These are phyloP conservation scores for Artemisia argyi DNA, from an alignment of 129 eudicot species.

Conservation along the genomic window DNA sequence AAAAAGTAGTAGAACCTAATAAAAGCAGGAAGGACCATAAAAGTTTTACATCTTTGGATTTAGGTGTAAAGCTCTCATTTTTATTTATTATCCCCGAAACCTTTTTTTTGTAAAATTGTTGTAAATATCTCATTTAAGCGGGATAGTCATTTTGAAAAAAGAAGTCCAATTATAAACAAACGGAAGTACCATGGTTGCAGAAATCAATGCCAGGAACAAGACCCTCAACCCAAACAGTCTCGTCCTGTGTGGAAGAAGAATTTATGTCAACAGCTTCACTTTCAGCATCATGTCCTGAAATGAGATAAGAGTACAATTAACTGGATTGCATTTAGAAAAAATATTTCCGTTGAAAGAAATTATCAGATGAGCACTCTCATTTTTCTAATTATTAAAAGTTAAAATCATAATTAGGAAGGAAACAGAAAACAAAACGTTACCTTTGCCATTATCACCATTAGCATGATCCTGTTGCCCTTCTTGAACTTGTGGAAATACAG, in stretches of 20 bases:
- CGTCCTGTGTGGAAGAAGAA: constrained; percentile 46
- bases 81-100: too few species aligned
- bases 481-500: constrained; percentile 54
- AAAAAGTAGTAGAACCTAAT: too few species aligned
- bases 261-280: constrained; percentile 31
- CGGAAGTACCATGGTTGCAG: constrained; percentile 87
- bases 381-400: constrained; percentile 14
- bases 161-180: not conserved
- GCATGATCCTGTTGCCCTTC: constrained; percentile 39
- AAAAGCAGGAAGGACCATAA: too few species aligned
- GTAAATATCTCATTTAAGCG: too few species aligned
- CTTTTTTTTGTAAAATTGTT: too few species aligned
- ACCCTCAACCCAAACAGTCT: constrained; percentile 87
- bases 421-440: constrained; percentile 28
- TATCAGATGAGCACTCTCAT: not conserved
- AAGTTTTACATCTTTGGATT: too few species aligned
- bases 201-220: constrained; percentile 98
- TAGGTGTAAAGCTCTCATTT: too few species aligned
- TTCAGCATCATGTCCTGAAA: constrained; percentile 38
- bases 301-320: constrained; percentile 1
- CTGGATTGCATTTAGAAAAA: not conserved
- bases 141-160: not conserved
- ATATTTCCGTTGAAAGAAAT: not conserved
- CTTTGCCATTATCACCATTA: constrained; percentile 34
- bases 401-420: not conserved